Conservation (phyloP, 2,329 filamentous ascomycete genomes). For the Thermoascus crustaceus region DNA sequence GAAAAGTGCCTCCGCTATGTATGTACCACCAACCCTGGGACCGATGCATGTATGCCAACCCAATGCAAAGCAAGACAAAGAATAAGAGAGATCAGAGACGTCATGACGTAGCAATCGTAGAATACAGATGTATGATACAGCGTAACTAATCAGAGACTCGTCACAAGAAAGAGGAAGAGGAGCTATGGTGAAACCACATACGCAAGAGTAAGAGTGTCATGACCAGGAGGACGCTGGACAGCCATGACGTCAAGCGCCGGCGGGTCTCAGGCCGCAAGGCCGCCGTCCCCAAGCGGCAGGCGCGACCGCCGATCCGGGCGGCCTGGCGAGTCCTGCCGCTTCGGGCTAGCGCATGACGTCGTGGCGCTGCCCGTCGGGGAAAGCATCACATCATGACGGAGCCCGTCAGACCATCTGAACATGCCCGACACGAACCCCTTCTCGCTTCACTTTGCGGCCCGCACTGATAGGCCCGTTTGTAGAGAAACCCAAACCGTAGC, state of each 20-base stretch:
- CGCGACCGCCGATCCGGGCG: constrained; percentile 12
- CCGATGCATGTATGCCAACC: constrained; percentile 6
- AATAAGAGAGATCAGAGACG: constrained; percentile 7
- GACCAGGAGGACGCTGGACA: not conserved
- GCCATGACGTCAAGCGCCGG: constrained; percentile 16
- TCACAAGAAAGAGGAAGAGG: not conserved
- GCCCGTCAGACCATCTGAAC: constrained; percentile 6
- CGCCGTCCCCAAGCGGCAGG: constrained; percentile 9
- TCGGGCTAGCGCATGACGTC: constrained; percentile 15
- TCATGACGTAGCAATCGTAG: constrained; percentile 12
- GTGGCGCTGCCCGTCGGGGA: constrained; percentile 10
- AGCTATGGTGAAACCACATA: not conserved
- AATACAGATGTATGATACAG: constrained; percentile 15
- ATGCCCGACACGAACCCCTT: not conserved
- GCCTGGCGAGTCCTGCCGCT: constrained; percentile 11
- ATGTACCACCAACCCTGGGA: not conserved
- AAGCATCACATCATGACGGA: constrained; percentile 11
- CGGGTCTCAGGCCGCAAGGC: constrained; percentile 7
- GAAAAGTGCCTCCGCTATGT: not conserved
- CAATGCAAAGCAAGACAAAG: constrained; percentile 11
- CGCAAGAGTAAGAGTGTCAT: not conserved
- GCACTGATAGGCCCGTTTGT: not conserved
- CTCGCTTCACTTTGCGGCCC: not conserved
- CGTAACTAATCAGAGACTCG: constrained; percentile 9
- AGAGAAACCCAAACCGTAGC: not conserved